Percentiles rank a stretch among this genome's conserved stretches.
Evolutionary conservation across 164 flowering plant species (phyloP).

Genomic region (Amborella trichopoda): DNA sequence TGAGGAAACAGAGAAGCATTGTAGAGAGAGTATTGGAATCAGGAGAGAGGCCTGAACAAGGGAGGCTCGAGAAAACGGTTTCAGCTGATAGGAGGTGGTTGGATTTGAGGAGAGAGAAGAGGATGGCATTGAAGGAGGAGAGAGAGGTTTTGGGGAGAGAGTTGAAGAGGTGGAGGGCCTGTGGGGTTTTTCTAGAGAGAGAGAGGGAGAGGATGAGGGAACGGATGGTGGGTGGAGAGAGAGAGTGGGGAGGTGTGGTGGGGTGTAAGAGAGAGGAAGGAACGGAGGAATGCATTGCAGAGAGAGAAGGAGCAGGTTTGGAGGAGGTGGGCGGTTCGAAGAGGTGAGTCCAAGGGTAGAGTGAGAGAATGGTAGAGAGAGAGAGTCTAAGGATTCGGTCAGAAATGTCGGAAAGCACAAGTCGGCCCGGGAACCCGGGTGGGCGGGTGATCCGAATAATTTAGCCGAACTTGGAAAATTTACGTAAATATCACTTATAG

Average conservation of each 20-base stretch:
- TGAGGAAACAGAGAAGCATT: conserved; percentile 35
- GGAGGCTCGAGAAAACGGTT: conserved; percentile 19
- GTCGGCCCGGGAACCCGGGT: no score
- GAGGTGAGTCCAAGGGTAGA: conserved; percentile 2
- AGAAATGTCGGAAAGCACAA: no score
- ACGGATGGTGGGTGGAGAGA: background rate
- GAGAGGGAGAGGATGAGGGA: conserved; percentile 1
- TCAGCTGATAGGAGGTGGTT: conserved; percentile 37
- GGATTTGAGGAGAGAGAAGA: conserved; percentile 28
- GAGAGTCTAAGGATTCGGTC: no score
- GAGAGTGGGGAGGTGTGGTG: background rate
- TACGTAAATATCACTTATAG: no score
- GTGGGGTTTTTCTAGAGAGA: conserved; percentile 11
- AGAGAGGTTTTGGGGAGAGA: no score
- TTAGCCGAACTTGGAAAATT: no score
- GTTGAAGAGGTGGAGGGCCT: no score
- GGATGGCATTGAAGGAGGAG: conserved; percentile 30
- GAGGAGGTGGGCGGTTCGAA: background rate
- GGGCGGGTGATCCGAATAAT: no score
- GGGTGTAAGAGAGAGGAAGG: background rate
- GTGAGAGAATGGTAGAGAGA: conserved; percentile 6
- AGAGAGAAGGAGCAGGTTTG: conserved; percentile 7
- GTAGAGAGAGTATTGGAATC: conserved; percentile 41
- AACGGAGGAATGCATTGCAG: background rate
- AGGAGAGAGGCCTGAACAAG: conserved; percentile 25